These are phyloP conservation scores for Sistotremastrum suecicum DNA, from an alignment of 768 basidiomycete genomes.

Conservation along the genomic window DNA sequence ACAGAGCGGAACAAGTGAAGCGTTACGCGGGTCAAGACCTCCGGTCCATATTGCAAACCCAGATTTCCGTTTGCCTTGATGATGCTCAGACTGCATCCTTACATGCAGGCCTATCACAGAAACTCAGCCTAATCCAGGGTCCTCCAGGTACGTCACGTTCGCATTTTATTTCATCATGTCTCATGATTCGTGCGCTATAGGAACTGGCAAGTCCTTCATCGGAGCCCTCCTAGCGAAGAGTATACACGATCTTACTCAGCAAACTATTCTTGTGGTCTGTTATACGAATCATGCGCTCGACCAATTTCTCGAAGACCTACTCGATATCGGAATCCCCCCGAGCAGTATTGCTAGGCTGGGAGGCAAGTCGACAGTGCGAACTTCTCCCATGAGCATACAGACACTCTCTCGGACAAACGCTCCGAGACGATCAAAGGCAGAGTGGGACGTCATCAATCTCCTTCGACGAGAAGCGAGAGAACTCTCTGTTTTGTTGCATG, in stretches of 20 bases:
- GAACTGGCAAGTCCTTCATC: conserved; percentile 65
- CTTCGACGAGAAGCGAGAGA: too few relatives aligned
- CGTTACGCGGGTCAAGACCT: conserved; percentile 27
- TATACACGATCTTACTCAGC: conserved; percentile 31
- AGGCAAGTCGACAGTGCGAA: conserved; percentile 36
- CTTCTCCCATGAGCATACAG: conserved; percentile 30
- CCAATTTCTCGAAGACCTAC: conserved; percentile 48
- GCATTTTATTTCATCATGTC: background rate
- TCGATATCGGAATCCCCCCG: conserved; percentile 41
- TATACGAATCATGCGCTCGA: conserved; percentile 68
- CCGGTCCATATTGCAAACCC: conserved; percentile 20
- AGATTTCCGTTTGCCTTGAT: conserved; percentile 34
- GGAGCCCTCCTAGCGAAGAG: conserved; percentile 53
- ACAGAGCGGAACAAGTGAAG: conserved; percentile 17
- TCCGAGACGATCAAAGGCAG: conserved; percentile 23
- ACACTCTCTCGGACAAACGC: conserved; percentile 14
- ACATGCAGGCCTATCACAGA: conserved; percentile 38
- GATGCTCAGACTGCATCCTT: conserved; percentile 30
- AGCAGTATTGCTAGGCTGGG: conserved; percentile 39
- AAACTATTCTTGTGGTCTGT: conserved; percentile 52
- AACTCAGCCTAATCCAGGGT: conserved; percentile 51
- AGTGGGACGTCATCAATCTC: background rate
- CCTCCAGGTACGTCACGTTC: conserved; percentile 43
- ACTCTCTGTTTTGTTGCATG: conserved; percentile 12
- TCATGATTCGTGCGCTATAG: conserved; percentile 22